Percentiles rank a stretch among this genome's conserved stretches.
Conservation (phyloP, 495 filamentous ascomycete species). For the Podospora pseudoanserina region DNA sequence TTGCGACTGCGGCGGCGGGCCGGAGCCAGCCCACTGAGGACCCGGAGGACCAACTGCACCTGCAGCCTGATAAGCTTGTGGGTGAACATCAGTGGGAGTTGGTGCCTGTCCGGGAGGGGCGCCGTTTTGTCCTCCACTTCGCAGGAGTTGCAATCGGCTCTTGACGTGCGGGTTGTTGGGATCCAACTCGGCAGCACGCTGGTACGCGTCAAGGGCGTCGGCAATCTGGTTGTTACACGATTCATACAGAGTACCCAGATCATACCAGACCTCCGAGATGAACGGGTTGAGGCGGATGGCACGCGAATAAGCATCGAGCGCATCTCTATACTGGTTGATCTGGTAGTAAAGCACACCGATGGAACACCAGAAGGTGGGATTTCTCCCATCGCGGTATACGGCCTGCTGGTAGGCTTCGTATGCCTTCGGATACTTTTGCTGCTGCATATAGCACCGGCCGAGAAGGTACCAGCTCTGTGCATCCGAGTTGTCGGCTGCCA, state of each 20-base stretch:
- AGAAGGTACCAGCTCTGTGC: conserved; percentile 99
- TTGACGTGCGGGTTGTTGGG: conserved; percentile 95
- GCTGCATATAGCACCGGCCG: conserved; percentile 98
- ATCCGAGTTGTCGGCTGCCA: conserved; percentile 86
- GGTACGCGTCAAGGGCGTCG: conserved; percentile 94
- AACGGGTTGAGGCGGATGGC: conserved; percentile 97
- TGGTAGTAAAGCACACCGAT: conserved; percentile 99
- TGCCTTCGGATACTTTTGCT: conserved; percentile 97
- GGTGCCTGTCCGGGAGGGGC: conserved; percentile 55
- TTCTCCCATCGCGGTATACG: conserved; percentile 95
- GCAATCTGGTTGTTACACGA: conserved; percentile 98
- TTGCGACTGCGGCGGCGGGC: conserved; percentile 53
- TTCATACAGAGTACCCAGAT: conserved; percentile 96
- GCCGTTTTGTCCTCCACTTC: conserved; percentile 68
- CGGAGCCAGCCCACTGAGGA: conserved; percentile 78
- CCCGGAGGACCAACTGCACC: conserved; percentile 66
- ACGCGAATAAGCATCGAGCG: conserved; percentile 95
- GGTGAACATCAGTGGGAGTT: conserved; percentile 55
- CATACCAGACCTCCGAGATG: conserved; percentile 99
- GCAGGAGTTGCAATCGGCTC: conserved; percentile 81
- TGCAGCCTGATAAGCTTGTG: conserved; percentile 74
- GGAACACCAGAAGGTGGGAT: conserved; percentile 99
- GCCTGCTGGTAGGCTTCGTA: conserved; percentile 99
- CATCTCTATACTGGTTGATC: conserved; percentile 99
- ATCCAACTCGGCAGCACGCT: conserved; percentile 90